These are phyloP conservation scores for Pilobolus umbonatus DNA, from an alignment of 192 early-diverging fungal species.

Conservation along the genomic window DNA sequence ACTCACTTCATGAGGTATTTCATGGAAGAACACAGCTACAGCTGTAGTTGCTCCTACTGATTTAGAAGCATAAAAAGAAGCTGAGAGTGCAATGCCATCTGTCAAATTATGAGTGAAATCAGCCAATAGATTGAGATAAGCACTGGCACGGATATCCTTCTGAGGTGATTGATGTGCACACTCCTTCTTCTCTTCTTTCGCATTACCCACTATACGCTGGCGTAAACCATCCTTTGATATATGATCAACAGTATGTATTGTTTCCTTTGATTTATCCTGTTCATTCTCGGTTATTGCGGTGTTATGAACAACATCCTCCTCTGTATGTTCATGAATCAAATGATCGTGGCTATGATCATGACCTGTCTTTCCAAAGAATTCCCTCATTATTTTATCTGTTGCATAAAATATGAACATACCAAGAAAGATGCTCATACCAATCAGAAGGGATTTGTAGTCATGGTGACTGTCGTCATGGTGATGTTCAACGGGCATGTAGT, in stretches of 20 bases:
- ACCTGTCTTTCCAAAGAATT: conserved; percentile 52
- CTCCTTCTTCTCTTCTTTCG: conserved; percentile 34
- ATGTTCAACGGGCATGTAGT: no score
- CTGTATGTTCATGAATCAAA: no score
- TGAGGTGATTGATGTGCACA: no score
- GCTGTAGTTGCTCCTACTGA: conserved; percentile 80
- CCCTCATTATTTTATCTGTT: conserved; percentile 79
- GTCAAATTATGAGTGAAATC: conserved; percentile 84
- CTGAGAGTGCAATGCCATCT: conserved; percentile 79
- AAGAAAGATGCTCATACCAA: conserved; percentile 68
- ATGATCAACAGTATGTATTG: no score
- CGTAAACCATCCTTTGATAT: conserved; percentile 19
- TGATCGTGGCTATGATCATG: background rate
- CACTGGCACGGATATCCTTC: conserved; percentile 56
- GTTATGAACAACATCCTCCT: conserved; percentile 11
- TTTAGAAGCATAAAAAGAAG: conserved; percentile 78
- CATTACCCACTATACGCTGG: conserved; percentile 24
- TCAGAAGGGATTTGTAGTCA: conserved; percentile 51
- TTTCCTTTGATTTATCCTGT: no score
- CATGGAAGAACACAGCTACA: conserved; percentile 84
- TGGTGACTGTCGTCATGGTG: conserved; percentile 29
- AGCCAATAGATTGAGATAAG: conserved; percentile 80
- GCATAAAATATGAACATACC: conserved; percentile 72
- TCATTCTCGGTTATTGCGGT: background rate
- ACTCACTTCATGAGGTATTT: conserved; percentile 86